Conservation (phyloP, 768 basidiomycete genomes). For the Mycena polygramma region DNA sequence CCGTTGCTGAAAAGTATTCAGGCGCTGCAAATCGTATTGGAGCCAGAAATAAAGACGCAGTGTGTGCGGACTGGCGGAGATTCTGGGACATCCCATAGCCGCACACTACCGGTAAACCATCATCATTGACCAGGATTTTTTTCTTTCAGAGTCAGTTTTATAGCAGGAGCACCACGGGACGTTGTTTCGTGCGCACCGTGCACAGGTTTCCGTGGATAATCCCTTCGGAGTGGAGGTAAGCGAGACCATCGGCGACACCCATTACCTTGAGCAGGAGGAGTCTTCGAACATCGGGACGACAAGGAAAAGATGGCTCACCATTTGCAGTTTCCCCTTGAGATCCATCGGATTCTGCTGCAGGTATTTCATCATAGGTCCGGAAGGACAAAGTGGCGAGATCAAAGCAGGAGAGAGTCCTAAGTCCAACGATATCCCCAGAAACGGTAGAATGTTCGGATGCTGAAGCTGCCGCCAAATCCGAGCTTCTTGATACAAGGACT, state of each 20-base stretch:
- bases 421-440: slow-evolving; percentile 30
- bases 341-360: slow-evolving; percentile 8
- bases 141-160: slow-evolving; percentile 12
- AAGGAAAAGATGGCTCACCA: slow-evolving; percentile 2
- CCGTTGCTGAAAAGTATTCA: slow-evolving; percentile 28
- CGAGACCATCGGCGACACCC: slow-evolving; percentile 26
- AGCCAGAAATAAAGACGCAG: slow-evolving; percentile 17
- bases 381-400: slow-evolving; percentile 29
- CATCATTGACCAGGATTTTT: slow-evolving; percentile 29
- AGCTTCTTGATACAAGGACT: slow-evolving; percentile 19
- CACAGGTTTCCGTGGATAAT: slow-evolving; percentile 38
- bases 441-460: slow-evolving; percentile 30
- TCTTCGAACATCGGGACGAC: background rate
- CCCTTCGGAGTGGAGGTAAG: slow-evolving; percentile 36
- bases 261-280: slow-evolving; percentile 14
- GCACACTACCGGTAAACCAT: slow-evolving; percentile 20
- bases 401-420: slow-evolving; percentile 34
- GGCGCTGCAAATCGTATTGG: slow-evolving; percentile 30
- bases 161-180: background rate
- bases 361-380: slow-evolving; percentile 31
- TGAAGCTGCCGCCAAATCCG: slow-evolving; percentile 20
- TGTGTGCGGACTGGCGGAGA: background rate
- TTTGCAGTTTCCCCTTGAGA: slow-evolving; percentile 10
- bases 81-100: slow-evolving; percentile 27
- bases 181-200: slow-evolving; percentile 18